phyloP scores from a whole-genome alignment of 306 rosid species.

The barrel medic (Medicago truncatula) region DNA sequence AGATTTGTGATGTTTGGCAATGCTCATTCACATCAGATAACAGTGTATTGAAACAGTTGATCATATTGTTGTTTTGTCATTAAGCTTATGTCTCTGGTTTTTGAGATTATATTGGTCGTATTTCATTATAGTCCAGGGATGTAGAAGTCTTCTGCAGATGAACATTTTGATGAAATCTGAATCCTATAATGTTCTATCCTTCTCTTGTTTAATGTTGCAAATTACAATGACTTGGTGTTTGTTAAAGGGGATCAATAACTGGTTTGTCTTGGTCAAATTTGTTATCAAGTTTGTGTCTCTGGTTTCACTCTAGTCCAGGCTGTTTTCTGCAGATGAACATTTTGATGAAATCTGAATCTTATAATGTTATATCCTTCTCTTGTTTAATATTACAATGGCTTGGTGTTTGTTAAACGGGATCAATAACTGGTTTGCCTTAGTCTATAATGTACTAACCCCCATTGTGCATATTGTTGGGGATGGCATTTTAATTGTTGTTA shows the following conservation, averaged over 20 bases:
- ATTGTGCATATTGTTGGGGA: not conserved
- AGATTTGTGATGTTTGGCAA: not conserved
- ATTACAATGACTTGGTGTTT: not conserved
- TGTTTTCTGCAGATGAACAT: too few relatives aligned
- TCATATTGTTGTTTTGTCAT: not conserved
- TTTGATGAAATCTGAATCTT: too few relatives aligned
- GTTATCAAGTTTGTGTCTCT: too few relatives aligned
- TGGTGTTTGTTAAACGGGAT: too few relatives aligned
- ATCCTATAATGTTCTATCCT: constrained; percentile 7
- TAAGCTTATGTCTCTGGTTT: not conserved
- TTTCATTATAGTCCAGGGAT: constrained; percentile 7
- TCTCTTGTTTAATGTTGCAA: constrained; percentile 11
- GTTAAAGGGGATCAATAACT: not conserved
- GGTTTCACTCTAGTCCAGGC: too few relatives aligned
- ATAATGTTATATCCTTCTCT: too few relatives aligned
- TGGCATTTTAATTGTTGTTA: not conserved
- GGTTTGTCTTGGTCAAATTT: not conserved
- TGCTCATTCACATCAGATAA: not conserved
- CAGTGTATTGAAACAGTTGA: not conserved
- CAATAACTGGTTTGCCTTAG: not conserved
- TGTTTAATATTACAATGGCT: too few relatives aligned
- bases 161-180: not conserved
- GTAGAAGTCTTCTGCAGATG: constrained; percentile 15
- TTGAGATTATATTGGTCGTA: not conserved
- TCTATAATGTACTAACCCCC: constrained; percentile 14